phyloP scores from a whole-genome alignment of 345 rosid genomes.

The Pseudoturritis turrita region DNA sequence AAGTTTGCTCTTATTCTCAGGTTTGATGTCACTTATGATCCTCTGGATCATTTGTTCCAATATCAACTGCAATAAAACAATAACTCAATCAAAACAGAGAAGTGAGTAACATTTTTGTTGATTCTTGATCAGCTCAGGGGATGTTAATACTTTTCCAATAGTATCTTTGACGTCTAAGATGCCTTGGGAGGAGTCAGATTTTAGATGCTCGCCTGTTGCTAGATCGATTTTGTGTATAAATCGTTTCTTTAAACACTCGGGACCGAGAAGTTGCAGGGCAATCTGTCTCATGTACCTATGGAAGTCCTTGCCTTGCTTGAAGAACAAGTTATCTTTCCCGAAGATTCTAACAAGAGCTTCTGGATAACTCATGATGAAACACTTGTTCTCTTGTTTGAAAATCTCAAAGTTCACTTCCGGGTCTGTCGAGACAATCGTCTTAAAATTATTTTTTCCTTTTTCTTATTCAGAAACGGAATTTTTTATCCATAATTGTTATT shows the following conservation, averaged over 20 bases:
- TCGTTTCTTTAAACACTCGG: slow-evolving; percentile 22
- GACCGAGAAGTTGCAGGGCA: slow-evolving; percentile 31
- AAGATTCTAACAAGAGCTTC: slow-evolving; percentile 33
- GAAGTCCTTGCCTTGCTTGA: slow-evolving; percentile 23
- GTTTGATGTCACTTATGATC: slow-evolving; percentile 32
- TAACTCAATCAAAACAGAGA: neutral
- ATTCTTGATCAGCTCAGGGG: too few species aligned
- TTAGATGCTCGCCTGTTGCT: slow-evolving; percentile 16
- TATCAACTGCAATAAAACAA: slow-evolving; percentile 29
- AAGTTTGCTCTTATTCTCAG: slow-evolving; percentile 14
- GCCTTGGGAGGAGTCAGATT: slow-evolving; percentile 22
- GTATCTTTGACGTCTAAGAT: slow-evolving; percentile 33
- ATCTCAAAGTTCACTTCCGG: slow-evolving; percentile 35
- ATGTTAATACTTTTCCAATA: neutral
- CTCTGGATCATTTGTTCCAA: slow-evolving; percentile 23
- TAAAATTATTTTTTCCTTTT: too few species aligned
- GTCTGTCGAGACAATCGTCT: slow-evolving; percentile 37
- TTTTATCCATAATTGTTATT: too few species aligned
- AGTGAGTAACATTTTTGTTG: neutral
- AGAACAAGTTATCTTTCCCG: slow-evolving; percentile 28
- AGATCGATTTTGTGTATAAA: slow-evolving; percentile 26
- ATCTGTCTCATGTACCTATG: slow-evolving; percentile 39
- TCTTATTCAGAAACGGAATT: too few species aligned
- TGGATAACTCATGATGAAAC: slow-evolving; percentile 30
- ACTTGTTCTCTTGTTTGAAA: slow-evolving; percentile 42